Percentiles rank a stretch among this genome's conserved stretches.
phyloP scores from a whole-genome alignment of 371 early-diverging fungal species.

The Quaeritorhiza haematococci region DNA sequence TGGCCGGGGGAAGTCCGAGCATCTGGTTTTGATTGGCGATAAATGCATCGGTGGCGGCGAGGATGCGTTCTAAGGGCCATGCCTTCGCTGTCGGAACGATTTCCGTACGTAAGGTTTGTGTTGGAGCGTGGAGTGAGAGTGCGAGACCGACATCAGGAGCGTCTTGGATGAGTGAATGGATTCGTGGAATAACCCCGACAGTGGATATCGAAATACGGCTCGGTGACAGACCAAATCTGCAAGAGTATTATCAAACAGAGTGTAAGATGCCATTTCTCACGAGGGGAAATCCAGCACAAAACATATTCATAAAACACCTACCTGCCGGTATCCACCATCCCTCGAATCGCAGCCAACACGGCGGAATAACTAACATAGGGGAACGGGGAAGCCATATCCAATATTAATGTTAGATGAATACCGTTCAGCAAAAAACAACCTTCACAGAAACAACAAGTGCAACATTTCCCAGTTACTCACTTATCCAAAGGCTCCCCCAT shows the following conservation, averaged over 20 bases:
- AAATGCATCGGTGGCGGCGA: conserved; percentile 69
- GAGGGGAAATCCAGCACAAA: too few species aligned
- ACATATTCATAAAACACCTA: background rate
- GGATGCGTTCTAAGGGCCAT: conserved; percentile 61
- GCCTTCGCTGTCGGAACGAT: conserved; percentile 86
- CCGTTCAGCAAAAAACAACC: too few species aligned
- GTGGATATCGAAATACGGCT: conserved; percentile 81
- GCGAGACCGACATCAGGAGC: conserved; percentile 74
- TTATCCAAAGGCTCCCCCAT: conserved; percentile 86
- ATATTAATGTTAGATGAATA: too few species aligned
- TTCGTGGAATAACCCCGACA: conserved; percentile 81
- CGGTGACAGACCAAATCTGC: conserved; percentile 64
- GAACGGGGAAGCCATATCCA: too few species aligned
- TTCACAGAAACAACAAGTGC: too few species aligned
- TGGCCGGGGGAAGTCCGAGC: conserved; percentile 5
- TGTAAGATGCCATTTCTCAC: conserved; percentile 3
- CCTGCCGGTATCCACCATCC: conserved; percentile 61
- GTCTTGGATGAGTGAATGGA: conserved; percentile 68
- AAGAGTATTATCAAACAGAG: too few species aligned
- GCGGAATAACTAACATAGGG: conserved; percentile 51
- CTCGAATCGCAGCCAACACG: conserved; percentile 65
- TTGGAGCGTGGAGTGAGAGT: conserved; percentile 83
- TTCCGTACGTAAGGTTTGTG: conserved; percentile 64
- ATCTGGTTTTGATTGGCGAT: conserved; percentile 29
- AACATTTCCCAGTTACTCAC: too few species aligned